phyloP scores from a whole-genome alignment of 371 early-diverging fungal species.

The Parasitella parasitica region DNA sequence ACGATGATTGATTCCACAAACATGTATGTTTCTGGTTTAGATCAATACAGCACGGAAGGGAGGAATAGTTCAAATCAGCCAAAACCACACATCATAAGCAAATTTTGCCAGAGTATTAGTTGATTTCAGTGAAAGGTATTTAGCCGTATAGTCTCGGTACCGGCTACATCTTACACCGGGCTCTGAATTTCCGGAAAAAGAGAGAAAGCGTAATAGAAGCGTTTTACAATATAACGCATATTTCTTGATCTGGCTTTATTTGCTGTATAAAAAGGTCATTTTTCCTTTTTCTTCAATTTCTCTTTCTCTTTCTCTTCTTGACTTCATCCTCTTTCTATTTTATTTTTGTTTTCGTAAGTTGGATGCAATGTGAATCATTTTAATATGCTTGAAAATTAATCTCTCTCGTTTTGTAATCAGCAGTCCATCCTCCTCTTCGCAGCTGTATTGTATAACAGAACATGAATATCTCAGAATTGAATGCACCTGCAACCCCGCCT shows the following conservation, averaged over 20 bases:
- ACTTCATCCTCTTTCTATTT: not conserved
- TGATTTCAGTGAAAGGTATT: slow-evolving; percentile 10
- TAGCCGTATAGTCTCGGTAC: slow-evolving; percentile 15
- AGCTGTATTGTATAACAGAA: not conserved
- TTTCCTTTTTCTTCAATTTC: not conserved
- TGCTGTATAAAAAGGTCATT: slow-evolving; percentile 7
- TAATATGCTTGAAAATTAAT: not conserved
- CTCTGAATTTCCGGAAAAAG: slow-evolving; percentile 5
- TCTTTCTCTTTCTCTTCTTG: not conserved
- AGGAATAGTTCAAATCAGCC: not conserved
- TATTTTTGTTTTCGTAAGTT: not conserved
- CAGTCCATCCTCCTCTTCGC: not conserved
- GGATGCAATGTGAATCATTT: not conserved
- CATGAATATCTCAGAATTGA: slow-evolving; percentile 26
- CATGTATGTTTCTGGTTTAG: not conserved
- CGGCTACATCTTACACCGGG: slow-evolving; percentile 17
- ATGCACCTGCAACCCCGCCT: slow-evolving; percentile 30
- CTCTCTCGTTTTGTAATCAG: not conserved
- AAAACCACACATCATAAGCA: too few relatives aligned
- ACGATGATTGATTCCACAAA: not conserved
- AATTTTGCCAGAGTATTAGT: not conserved
- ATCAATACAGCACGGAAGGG: not conserved
- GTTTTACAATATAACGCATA: not conserved
- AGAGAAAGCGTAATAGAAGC: slow-evolving; percentile 1
- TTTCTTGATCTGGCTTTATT: slow-evolving; percentile 4